These are phyloP conservation scores for Russula griseocarnosa DNA, from an alignment of 768 basidiomycete species.

Conservation along the genomic window DNA sequence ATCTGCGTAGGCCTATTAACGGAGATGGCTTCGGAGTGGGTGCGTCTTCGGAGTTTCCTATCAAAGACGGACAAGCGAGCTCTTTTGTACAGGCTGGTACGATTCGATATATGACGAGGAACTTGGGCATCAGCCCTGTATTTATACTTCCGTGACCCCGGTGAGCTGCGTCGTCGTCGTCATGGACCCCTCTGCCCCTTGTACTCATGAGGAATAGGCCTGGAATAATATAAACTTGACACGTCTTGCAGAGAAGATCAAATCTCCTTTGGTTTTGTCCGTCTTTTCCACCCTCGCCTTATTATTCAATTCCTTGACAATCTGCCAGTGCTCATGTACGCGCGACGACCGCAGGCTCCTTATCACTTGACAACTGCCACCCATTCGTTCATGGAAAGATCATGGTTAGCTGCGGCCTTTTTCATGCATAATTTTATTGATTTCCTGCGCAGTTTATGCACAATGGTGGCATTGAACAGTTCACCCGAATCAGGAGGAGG, in stretches of 20 bases:
- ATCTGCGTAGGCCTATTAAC: slow-evolving; percentile 80
- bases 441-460: slow-evolving; percentile 77
- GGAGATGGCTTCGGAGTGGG: slow-evolving; percentile 97
- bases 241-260: slow-evolving; percentile 95
- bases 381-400: slow-evolving; percentile 90
- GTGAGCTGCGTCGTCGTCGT: slow-evolving; percentile 43
- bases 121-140: slow-evolving; percentile 82
- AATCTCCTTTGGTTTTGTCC: slow-evolving; percentile 91
- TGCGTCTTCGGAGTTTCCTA: slow-evolving; percentile 36
- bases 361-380: slow-evolving; percentile 93
- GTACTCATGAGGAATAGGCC: slow-evolving; percentile 49
- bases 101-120: slow-evolving; percentile 82
- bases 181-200: background rate
- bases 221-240: slow-evolving; percentile 95
- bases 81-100: slow-evolving; percentile 72
- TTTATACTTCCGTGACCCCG: slow-evolving; percentile 93
- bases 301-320: slow-evolving; percentile 8
- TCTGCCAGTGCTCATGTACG: slow-evolving; percentile 75
- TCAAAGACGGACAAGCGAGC: slow-evolving; percentile 1
- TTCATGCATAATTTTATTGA: slow-evolving; percentile 4
- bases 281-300: slow-evolving; percentile 31
- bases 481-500: slow-evolving; percentile 71
- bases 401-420: slow-evolving; percentile 55
- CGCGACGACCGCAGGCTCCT: slow-evolving; percentile 85
- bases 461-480: slow-evolving; percentile 90